Conservation (phyloP, 805 yeast genomes). For the Metschnikowia santaceciliae region DNA sequence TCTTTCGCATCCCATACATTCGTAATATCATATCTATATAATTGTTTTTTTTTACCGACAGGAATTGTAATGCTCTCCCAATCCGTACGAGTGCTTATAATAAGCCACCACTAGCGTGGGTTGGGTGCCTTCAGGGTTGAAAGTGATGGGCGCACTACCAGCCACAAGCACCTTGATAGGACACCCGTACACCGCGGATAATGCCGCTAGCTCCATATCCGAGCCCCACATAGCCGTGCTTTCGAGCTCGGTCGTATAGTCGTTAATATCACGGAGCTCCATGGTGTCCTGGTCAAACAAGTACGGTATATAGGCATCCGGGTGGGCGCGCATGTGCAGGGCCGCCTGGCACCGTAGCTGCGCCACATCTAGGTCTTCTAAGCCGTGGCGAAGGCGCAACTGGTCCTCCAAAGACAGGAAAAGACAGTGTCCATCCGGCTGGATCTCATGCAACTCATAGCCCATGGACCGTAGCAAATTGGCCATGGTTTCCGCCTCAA, state of each 20-base stretch:
- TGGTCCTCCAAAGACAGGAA: constrained; percentile 87
- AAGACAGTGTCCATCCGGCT: constrained; percentile 92
- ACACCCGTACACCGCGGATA: constrained; percentile 65
- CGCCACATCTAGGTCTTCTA: constrained; percentile 32
- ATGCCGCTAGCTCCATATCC: constrained; percentile 83
- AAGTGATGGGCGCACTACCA: constrained; percentile 61
- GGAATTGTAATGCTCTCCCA: constrained; percentile 96
- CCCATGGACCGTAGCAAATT: constrained; percentile 46
- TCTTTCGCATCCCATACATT: neutral
- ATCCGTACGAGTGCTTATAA: constrained; percentile 79
- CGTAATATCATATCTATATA: neutral
- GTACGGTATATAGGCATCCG: constrained; percentile 75
- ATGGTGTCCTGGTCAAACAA: constrained; percentile 75
- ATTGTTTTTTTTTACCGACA: constrained; percentile 18
- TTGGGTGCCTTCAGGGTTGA: constrained; percentile 55
- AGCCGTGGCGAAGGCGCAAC: constrained; percentile 47
- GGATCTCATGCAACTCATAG: constrained; percentile 61
- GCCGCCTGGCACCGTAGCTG: constrained; percentile 66
- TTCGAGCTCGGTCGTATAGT: constrained; percentile 64
- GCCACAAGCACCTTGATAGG: constrained; percentile 76
- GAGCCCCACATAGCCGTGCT: constrained; percentile 95
- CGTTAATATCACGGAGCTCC: constrained; percentile 57
- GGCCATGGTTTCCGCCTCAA: constrained; percentile 66
- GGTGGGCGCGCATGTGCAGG: constrained; percentile 56
- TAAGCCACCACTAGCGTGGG: constrained; percentile 69